A percentile compares a stretch with the other conserved stretches of the same genome.
Evolutionary conservation across 345 rosid species (phyloP).

Genomic region (Dipteronia dyeriana): DNA sequence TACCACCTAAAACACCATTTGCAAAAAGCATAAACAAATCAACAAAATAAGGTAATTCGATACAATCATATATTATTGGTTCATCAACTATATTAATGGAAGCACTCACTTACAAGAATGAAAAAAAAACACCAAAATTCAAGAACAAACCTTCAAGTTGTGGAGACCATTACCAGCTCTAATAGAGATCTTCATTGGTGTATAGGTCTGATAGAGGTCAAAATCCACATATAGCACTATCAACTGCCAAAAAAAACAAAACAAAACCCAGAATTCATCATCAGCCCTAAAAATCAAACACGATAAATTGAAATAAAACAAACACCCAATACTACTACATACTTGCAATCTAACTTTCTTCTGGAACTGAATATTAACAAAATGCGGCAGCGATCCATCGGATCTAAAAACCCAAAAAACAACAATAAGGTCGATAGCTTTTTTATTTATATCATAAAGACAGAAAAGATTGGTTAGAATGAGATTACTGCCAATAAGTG

Average conservation of each 20-base stretch:
- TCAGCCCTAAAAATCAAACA: not conserved
- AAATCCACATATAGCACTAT: conserved; percentile 83
- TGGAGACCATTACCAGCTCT: conserved; percentile 94
- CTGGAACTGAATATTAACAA: conserved; percentile 93
- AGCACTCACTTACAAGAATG: too few species aligned
- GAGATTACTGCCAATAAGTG: conserved; percentile 82
- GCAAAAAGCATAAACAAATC: not conserved
- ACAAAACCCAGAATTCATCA: not conserved
- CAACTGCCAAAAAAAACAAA: conserved; percentile 46
- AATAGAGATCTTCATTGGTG: conserved; percentile 81
- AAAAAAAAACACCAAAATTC: too few species aligned
- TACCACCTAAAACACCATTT: conserved; percentile 57
- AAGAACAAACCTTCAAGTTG: conserved; percentile 64
- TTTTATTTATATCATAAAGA: too few species aligned
- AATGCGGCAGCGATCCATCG: conserved; percentile 51
- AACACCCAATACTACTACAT: too few species aligned
- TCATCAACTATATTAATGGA: too few species aligned
- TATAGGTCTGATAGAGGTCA: conserved; percentile 92
- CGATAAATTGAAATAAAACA: not conserved
- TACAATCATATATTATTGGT: too few species aligned
- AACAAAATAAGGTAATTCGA: too few species aligned
- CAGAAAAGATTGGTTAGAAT: not conserved
- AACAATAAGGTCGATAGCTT: not conserved
- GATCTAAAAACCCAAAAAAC: not conserved
- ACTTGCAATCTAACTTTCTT: conserved; percentile 92